phyloP scores from a whole-genome alignment of 805 yeast genomes.

The Candida cerambycidarum region DNA sequence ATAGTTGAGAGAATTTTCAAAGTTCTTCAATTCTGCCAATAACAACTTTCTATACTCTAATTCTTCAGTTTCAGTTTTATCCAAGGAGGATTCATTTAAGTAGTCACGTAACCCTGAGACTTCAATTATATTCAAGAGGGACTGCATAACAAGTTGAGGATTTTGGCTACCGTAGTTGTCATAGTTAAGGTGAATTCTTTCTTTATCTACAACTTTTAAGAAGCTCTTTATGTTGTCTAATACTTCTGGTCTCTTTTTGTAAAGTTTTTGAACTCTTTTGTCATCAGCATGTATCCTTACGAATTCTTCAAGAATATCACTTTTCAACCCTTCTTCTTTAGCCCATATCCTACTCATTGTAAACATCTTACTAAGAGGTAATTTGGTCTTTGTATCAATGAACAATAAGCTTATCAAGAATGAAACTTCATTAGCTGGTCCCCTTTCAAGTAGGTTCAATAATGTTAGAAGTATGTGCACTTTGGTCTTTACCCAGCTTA shows the following conservation, averaged over 20 bases:
- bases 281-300: constrained; percentile 14
- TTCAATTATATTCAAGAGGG: constrained; percentile 30
- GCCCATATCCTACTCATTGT: constrained; percentile 18
- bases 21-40: constrained; percentile 11
- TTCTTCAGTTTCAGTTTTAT: constrained; percentile 5
- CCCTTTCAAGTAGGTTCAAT: constrained; percentile 41
- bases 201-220: constrained; percentile 18
- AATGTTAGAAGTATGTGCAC: constrained; percentile 49
- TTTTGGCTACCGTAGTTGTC: constrained; percentile 21
- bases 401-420: constrained; percentile 26
- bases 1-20: constrained; percentile 21
- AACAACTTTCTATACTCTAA: constrained; percentile 4
- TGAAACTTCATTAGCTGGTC: constrained; percentile 32
- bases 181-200: constrained; percentile 12
- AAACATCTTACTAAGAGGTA: constrained; percentile 29
- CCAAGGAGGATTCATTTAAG: constrained; percentile 17
- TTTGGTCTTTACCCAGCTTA: constrained; percentile 51
- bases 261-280: constrained; percentile 6
- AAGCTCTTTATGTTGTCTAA: constrained; percentile 7
- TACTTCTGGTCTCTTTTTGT: constrained; percentile 1
- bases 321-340: constrained; percentile 4
- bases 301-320: constrained; percentile 21
- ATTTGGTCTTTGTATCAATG: constrained; percentile 23
- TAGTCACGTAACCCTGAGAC: constrained; percentile 33
- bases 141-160: constrained; percentile 36